These are phyloP conservation scores for Rubia tinctorum DNA, from an alignment of 305 asterid species.

Conservation along the genomic window DNA sequence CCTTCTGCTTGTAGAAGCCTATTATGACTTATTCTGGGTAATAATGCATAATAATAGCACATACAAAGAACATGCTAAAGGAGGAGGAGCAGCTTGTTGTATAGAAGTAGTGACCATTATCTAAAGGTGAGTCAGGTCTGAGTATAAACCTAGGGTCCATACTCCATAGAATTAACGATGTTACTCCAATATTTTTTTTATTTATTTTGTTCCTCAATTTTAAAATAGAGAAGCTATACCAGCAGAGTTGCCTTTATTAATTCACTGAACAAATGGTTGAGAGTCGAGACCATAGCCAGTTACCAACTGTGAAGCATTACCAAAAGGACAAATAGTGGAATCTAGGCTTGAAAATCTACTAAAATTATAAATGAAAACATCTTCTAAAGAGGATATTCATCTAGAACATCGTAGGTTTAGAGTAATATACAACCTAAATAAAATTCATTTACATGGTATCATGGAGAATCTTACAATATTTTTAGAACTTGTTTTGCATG, in stretches of 20 bases:
- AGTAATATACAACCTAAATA: not conserved
- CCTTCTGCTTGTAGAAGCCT: not conserved
- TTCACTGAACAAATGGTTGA: not conserved
- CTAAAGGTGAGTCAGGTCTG: not conserved
- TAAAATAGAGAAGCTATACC: not conserved
- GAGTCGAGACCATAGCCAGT: too few species aligned
- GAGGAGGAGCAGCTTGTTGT: not conserved
- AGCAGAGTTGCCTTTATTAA: not conserved
- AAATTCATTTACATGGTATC: not conserved
- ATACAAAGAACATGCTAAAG: not conserved
- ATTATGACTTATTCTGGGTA: not conserved
- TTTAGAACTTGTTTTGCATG: slow-evolving; percentile 30
- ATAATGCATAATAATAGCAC: not conserved
- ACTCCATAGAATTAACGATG: not conserved
- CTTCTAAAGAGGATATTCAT: not conserved
- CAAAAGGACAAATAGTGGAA: not conserved
- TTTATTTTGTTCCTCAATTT: not conserved
- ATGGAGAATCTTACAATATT: slow-evolving; percentile 19
- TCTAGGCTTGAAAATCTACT: too few species aligned
- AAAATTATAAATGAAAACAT: not conserved
- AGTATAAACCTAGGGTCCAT: not conserved
- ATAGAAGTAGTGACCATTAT: not conserved
- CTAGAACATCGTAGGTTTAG: slow-evolving; percentile 2
- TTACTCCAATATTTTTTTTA: not conserved
- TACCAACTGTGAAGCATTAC: not conserved